Percentiles rank a stretch among this genome's conserved stretches.
These are phyloP conservation scores for Sporothrix variecibatus DNA, from an alignment of 2,329 filamentous ascomycete genomes.

Conservation along the genomic window DNA sequence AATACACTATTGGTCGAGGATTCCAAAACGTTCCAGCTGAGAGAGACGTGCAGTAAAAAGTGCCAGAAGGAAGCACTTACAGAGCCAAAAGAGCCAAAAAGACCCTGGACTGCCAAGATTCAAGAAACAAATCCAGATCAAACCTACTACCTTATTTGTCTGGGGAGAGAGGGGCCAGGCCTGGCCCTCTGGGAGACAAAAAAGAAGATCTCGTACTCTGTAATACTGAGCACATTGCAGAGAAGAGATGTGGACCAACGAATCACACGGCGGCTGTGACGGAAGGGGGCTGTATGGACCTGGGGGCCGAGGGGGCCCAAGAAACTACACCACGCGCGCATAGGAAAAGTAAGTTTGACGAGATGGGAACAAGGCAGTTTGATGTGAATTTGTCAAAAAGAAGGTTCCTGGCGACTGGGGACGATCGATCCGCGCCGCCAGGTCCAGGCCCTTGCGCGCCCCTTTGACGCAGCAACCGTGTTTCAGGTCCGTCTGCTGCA, in stretches of 20 bases:
- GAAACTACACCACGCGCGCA: background rate
- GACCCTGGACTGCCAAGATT: background rate
- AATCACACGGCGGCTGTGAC: slow-evolving; percentile 10
- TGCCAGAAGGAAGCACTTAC: background rate
- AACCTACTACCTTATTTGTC: background rate
- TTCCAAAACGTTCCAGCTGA: background rate
- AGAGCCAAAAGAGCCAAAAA: background rate
- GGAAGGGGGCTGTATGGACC: background rate
- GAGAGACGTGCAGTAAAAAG: background rate
- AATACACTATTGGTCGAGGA: background rate
- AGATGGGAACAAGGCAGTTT: background rate
- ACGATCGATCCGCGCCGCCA: background rate
- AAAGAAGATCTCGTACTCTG: too few species aligned
- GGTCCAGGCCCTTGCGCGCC: background rate
- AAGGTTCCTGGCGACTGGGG: background rate
- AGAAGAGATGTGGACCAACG: background rate
- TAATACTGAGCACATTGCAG: too few species aligned
- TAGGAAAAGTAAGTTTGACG: background rate
- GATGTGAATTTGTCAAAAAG: background rate
- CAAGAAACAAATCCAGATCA: slow-evolving; percentile 13
- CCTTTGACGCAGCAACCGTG: slow-evolving; percentile 4
- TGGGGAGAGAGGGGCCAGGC: background rate
- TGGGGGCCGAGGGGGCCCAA: background rate
- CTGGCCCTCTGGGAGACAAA: too few species aligned
- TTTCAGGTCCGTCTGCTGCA: slow-evolving; percentile 1